Conservation (phyloP, 164 flowering plant genomes). For the Magnolia officinalis region DNA sequence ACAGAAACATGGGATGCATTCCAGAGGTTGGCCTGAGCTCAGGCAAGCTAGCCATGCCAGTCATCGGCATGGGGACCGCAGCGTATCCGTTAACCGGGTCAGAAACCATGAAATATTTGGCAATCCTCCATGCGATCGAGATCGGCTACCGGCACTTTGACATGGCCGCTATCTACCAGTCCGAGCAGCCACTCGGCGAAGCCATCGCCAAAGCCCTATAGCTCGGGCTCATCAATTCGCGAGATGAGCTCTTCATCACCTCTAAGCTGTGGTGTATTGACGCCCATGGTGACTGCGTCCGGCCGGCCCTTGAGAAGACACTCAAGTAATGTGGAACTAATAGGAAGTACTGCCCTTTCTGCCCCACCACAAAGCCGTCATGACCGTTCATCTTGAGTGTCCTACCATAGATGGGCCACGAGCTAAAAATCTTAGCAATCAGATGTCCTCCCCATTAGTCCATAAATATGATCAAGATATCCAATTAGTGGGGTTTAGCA, state of each 20-base stretch:
- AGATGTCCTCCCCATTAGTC: too few relatives aligned
- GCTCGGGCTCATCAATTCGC: constrained; percentile 22
- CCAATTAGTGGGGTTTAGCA: too few relatives aligned
- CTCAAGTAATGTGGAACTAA: constrained; percentile 18
- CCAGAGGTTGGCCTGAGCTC: constrained; percentile 1
- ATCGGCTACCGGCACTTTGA: constrained; percentile 32
- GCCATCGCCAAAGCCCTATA: constrained; percentile 28
- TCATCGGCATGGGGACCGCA: constrained; percentile 29
- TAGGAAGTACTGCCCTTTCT: too few relatives aligned
- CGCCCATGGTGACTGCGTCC: constrained; percentile 21
- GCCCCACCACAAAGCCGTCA: too few relatives aligned
- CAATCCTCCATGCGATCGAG: constrained; percentile 22
- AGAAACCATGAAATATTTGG: not conserved
- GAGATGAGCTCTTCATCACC: constrained; percentile 32
- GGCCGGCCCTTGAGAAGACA: constrained; percentile 27
- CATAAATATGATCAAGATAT: too few relatives aligned
- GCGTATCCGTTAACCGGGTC: constrained; percentile 6
- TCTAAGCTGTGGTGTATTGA: constrained; percentile 27
- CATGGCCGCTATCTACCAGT: constrained; percentile 15
- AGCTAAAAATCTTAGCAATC: too few relatives aligned
- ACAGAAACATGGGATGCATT: not conserved
- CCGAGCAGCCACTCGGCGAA: constrained; percentile 27
- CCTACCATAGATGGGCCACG: too few relatives aligned
- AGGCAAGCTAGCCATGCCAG: constrained; percentile 11
- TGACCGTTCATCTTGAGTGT: too few relatives aligned